These are phyloP conservation scores for Carex cristatella DNA, from an alignment of 176 grass and related monocot species.

Conservation along the genomic window DNA sequence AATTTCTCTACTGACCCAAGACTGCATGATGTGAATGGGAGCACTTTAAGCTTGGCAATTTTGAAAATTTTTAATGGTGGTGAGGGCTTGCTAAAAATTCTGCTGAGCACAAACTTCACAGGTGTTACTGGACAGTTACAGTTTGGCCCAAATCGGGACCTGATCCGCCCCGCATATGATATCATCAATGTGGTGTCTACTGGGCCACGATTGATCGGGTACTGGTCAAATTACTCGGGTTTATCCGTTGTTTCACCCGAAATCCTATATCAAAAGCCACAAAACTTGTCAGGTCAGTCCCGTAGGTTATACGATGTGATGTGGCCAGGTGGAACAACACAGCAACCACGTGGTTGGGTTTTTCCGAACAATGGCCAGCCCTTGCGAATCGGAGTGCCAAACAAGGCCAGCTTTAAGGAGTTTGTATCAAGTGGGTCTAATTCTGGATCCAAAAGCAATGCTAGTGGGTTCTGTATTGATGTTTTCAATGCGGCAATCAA, in stretches of 20 bases:
- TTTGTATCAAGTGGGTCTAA: slow-evolving; percentile 43
- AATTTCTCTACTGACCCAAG: slow-evolving; percentile 59
- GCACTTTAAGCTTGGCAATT: slow-evolving; percentile 43
- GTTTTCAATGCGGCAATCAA: slow-evolving; percentile 65
- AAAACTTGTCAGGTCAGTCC: slow-evolving; percentile 40
- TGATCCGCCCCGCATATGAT: slow-evolving; percentile 60
- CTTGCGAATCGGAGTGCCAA: slow-evolving; percentile 71
- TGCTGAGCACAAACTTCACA: slow-evolving; percentile 67
- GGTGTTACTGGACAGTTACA: slow-evolving; percentile 53
- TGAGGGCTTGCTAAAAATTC: slow-evolving; percentile 45
- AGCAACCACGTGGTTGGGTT: slow-evolving; percentile 59
- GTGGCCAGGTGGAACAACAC: slow-evolving; percentile 47
- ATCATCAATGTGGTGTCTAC: slow-evolving; percentile 53
- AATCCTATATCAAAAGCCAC: slow-evolving; percentile 50
- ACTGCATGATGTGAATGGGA: slow-evolving; percentile 43
- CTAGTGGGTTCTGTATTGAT: slow-evolving; percentile 61
- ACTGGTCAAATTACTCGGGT: slow-evolving; percentile 74
- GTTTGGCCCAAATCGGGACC: slow-evolving; percentile 50
- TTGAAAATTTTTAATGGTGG: slow-evolving; percentile 61
- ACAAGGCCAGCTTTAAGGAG: slow-evolving; percentile 66
- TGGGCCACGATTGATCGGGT: slow-evolving; percentile 44
- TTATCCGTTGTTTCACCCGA: slow-evolving; percentile 52
- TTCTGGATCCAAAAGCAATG: slow-evolving; percentile 31
- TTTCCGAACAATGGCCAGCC: slow-evolving; percentile 65
- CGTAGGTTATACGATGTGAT: slow-evolving; percentile 41